Evolutionary conservation across 495 filamentous ascomycete genomes (phyloP), one percentile per base, ranked within the genome.

Genomic region (Lasiosphaeria miniovina): DNA sequence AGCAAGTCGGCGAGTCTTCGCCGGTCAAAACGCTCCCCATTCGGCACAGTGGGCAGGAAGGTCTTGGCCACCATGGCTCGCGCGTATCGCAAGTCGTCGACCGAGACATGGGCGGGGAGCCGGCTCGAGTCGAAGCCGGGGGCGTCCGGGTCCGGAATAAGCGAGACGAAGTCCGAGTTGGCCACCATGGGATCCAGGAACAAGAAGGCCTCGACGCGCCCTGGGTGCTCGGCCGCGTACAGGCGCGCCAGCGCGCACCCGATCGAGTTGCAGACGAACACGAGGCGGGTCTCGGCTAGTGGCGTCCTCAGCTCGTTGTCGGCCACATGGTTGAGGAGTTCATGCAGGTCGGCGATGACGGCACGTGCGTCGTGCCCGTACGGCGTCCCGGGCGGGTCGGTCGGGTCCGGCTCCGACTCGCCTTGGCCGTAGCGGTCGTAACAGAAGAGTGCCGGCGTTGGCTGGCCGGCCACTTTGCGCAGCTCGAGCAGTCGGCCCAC

Each of bases 361-460:
- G 77, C 73, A 4, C 65, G 57, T 31, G 76, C 72, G 59, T 84
- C 80, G 67, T 88, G 86, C 17, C 77, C 81, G 68, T 82, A 76
- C 15, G 74, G 72, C 6, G 71, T 71, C 43, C 76, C 74, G 8
- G 67, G 68, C 6, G 65, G 62, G 54, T 87, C 82, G 5, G 68
- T 49, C 0, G 86, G 85, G 65, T 88, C 84, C 3, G 70, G 74
- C 53, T 80, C 77, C 2, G 83, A 84, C 51, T 77, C 64, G 4
- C 84, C 85, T 66, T 88, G 84, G 35, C 86, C 84, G 63, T 77
- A 87, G 43, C 86, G 83, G 71, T 89, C 86, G 63, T 87, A 88
- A 49, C 77, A 77, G 4, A 89, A 77, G 34, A 86, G 73, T 4
- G 66, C 52, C 4, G 70, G 65, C 7, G 77, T 67, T 8, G 83